A percentile compares a stretch with the other conserved stretches of the same genome.
Evolutionary conservation across 2,329 filamentous ascomycete genomes (phyloP).

Genomic region (Monosporascus sp.): DNA sequence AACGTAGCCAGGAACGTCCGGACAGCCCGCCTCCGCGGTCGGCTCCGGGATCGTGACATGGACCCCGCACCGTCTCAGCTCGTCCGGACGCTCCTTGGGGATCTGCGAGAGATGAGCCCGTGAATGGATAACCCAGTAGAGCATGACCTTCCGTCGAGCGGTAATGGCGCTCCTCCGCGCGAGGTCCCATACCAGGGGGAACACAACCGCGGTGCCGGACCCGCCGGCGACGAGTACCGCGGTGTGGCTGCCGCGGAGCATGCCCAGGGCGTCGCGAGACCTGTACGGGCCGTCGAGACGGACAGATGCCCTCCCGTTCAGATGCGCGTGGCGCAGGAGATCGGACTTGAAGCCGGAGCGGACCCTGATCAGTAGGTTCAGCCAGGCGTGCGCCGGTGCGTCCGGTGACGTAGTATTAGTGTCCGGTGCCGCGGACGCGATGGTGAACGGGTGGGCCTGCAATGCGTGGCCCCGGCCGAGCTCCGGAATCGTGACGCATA

Average conservation of each 20-base stretch:
- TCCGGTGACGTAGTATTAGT: constrained; percentile 1
- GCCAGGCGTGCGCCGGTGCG: constrained; percentile 37
- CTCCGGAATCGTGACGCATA: constrained; percentile 55
- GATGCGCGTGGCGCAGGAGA: constrained; percentile 45
- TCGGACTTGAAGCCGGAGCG: constrained; percentile 54
- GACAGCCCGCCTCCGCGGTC: constrained; percentile 46
- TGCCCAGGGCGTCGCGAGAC: constrained; percentile 47
- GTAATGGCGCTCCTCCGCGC: constrained; percentile 11
- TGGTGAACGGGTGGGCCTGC: constrained; percentile 63
- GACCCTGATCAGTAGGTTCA: constrained; percentile 54
- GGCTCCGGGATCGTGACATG: constrained; percentile 49
- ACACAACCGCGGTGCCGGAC: constrained; percentile 59
- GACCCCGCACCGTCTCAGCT: constrained; percentile 43
- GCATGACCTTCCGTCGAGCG: constrained; percentile 32
- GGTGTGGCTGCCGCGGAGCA: constrained; percentile 42
- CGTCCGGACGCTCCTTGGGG: constrained; percentile 39
- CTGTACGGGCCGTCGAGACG: constrained; percentile 63
- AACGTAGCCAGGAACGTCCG: constrained; percentile 43
- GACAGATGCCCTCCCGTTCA: constrained; percentile 37
- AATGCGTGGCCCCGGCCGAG: constrained; percentile 46
- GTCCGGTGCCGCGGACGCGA: constrained; percentile 52
- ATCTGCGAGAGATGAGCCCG: constrained; percentile 49
- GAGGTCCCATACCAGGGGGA: constrained; percentile 53
- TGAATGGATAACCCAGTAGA: constrained; percentile 57
- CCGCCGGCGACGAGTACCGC: constrained; percentile 57